Evolutionary conservation across 2,329 filamentous ascomycete genomes (phyloP), one percentile per base, ranked within the genome.

Genomic region (Pseudogymnoascus sp.): DNA sequence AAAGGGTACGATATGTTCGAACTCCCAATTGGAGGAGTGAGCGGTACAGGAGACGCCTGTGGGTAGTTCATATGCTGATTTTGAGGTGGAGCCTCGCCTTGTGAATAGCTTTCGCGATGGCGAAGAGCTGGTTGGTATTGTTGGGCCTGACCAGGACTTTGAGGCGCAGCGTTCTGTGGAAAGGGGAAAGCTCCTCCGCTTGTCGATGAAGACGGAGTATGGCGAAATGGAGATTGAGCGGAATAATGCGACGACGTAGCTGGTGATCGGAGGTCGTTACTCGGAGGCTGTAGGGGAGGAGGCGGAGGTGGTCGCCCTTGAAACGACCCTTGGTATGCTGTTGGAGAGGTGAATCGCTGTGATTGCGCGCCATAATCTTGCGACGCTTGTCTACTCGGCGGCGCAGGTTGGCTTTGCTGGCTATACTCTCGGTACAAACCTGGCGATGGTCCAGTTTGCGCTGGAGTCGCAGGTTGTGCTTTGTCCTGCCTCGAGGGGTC

Each of bases 241-340:
- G 70, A 69, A 62, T 67, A 70, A 37, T 65, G 70, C 35, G 58
- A 60, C 35, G 70, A 66, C 34, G 76, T 72, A 30, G 74, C 72
- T 54, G 77, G 77, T 47, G 77, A 79, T 62, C 73, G 73, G 62
- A 77, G 72, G 61, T 74, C 72, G 61, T 68, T 70, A 58, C 68
- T 67, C 18, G 66, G 72, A 54, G 74, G 71, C 67, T 78, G 76
- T 63, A 78, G 71, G 58, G 77, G 74, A 37, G 74, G 72, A 62
- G 77, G 75, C 64, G 68, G 67, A 64, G 67, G 68, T 62, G 69
- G 70, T 61, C 69, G 69, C 59, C 67, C 65, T 64, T 65, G 65
- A 66, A 68, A 70, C 50, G 61, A 62, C 34, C 62, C 65, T 62
- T 66, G 69, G 65, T 71, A 72, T 50, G 69, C 63, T 47, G 66